These are phyloP conservation scores for Orbilia ellipsospora DNA, from an alignment of 2,329 filamentous ascomycete species.

Conservation along the genomic window DNA sequence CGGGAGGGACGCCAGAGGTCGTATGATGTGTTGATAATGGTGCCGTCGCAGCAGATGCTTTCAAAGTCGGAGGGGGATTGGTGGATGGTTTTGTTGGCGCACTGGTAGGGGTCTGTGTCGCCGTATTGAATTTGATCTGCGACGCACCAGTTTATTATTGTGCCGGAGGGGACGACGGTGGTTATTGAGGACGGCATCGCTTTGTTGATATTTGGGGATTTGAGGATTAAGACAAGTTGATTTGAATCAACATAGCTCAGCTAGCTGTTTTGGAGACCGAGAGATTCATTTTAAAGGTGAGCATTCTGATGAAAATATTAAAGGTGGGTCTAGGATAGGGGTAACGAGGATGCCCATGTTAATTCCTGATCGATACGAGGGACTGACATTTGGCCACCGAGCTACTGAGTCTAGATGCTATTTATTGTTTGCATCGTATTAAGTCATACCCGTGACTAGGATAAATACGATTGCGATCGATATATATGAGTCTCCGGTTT, in stretches of 20 bases:
- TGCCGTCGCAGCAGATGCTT: slow-evolving; percentile 20
- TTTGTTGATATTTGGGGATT: neutral
- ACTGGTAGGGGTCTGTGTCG: slow-evolving; percentile 2
- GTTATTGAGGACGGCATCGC: slow-evolving; percentile 13
- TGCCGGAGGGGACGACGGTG: slow-evolving; percentile 3
- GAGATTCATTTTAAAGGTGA: neutral
- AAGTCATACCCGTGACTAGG: no score
- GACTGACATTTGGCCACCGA: neutral
- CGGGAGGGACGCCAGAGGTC: slow-evolving; percentile 5
- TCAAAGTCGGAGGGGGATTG: slow-evolving; percentile 9
- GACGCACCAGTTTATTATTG: slow-evolving; percentile 10
- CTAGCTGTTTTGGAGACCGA: neutral
- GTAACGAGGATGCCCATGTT: neutral
- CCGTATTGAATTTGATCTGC: slow-evolving; percentile 22
- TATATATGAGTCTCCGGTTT: no score
- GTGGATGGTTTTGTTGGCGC: slow-evolving; percentile 16
- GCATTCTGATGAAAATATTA: neutral
- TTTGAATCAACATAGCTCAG: neutral
- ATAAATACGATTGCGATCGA: no score
- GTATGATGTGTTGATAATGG: slow-evolving; percentile 3
- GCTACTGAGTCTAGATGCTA: no score
- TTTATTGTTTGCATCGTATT: no score
- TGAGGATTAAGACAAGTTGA: no score
- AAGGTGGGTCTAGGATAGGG: slow-evolving; percentile 2
- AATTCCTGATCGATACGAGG: no score